Evolutionary conservation across 1,284 basidiomycete species (phyloP), one percentile per base, ranked within the genome.

Genomic region (Trichosporon sp.): DNA sequence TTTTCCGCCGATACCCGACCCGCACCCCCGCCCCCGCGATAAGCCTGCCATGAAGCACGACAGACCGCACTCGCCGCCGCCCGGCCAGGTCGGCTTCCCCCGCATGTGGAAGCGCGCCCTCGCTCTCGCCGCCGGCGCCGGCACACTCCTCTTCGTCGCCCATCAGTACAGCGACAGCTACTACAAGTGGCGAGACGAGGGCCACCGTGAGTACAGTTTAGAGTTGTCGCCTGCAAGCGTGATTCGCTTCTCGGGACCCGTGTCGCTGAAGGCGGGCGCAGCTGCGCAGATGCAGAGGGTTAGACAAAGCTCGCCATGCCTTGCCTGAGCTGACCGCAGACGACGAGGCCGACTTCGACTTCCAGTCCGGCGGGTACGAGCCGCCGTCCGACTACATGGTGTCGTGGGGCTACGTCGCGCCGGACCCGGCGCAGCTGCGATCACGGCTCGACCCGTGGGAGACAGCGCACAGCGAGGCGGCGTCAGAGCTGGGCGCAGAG

Each of bases 361-460:
- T 38, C 38, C 25, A 64, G 21, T 6, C 21, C n/a, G 64, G 31
- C 31, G 29, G 18, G 1, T 29, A 47, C 62, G 77, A 78, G 74
- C 68, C 68, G 76, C 75, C 65, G 70, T 77, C 65, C 75, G 78
- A 15, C 71, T 83, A n/a, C 65, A 29, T 70, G 65, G 62, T 77
- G 81, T 2, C 75, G 69, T 78, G 77, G 76, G 75, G 78, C 34
- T 67, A 75, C 21, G 29, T 72, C 1, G 0, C 27, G 63, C 67
- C 78, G 56, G 68, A 73, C 21, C 67, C 77, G 63, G n/a, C 65
- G 27, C n/a, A 65, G 27, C 53, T 79, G 29, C 56, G 75, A 11
- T 65, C 68, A 7, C 72, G 74, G 38, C 65, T 79, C 34, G 25
- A 73, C 31, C 70, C 75, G 8, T 79, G 77, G 75, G 76, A 75